These are phyloP conservation scores for Chaetomiaceae sp. DNA, from an alignment of 2,329 filamentous ascomycete genomes.

Conservation along the genomic window DNA sequence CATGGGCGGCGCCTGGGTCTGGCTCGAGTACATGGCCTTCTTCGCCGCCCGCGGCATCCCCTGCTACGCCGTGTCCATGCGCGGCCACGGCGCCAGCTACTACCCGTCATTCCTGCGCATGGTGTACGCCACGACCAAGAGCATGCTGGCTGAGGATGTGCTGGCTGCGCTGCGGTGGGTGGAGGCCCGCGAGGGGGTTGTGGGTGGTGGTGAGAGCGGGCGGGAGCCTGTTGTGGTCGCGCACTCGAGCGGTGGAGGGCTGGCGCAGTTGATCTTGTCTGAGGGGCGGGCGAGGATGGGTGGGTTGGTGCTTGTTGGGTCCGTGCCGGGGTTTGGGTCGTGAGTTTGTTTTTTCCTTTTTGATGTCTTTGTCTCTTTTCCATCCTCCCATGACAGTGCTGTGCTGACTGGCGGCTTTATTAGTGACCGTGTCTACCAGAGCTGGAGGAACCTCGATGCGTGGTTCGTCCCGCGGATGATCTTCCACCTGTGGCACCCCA, in stretches of 20 bases:
- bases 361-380: no score
- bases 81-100: slow-evolving; percentile 51
- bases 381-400: not conserved
- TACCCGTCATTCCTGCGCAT: slow-evolving; percentile 44
- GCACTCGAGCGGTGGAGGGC: slow-evolving; percentile 48
- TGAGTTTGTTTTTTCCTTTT: no score
- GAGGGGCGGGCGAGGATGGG: slow-evolving; percentile 37
- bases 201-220: no score
- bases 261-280: slow-evolving; percentile 46
- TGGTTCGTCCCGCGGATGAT: slow-evolving; percentile 44
- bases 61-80: slow-evolving; percentile 48
- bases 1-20: slow-evolving; percentile 50
- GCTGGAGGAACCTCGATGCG: slow-evolving; percentile 44
- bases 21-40: slow-evolving; percentile 47
- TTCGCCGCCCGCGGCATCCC: slow-evolving; percentile 41
- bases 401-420: slow-evolving; percentile 7
- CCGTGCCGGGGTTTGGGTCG: slow-evolving; percentile 46
- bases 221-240: slow-evolving; percentile 41
- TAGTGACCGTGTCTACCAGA: slow-evolving; percentile 38
- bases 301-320: slow-evolving; percentile 43
- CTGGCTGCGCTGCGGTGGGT: slow-evolving; percentile 39
- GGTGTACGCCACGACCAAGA: slow-evolving; percentile 41
- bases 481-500: slow-evolving; percentile 45
- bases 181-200: slow-evolving; percentile 28
- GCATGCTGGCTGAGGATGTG: slow-evolving; percentile 41